Percentiles rank a stretch among this genome's conserved stretches.
These are phyloP conservation scores for Tylopilus sp. DNA, from an alignment of 768 basidiomycete species.

Conservation along the genomic window DNA sequence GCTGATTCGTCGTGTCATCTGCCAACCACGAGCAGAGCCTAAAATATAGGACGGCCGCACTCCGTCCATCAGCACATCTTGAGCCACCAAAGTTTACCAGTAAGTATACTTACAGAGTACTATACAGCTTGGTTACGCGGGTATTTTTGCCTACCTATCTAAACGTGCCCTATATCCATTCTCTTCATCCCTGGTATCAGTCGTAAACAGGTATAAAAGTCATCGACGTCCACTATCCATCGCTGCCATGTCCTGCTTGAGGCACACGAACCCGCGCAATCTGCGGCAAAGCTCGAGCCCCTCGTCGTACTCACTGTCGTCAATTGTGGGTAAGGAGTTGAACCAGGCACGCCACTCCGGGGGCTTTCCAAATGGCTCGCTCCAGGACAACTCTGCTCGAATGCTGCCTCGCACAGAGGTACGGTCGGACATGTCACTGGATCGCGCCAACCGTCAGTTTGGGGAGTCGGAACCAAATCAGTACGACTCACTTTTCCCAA, in stretches of 20 bases:
- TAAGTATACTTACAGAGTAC: conserved; percentile 20
- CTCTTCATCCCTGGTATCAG: conserved; percentile 18
- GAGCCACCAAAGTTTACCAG: not conserved
- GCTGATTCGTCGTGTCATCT: not conserved
- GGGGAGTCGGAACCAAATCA: not conserved
- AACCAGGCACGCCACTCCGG: conserved; percentile 58
- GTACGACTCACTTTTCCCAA: conserved; percentile 59
- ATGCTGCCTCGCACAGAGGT: conserved; percentile 56
- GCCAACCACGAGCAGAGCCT: not conserved
- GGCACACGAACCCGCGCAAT: conserved; percentile 54
- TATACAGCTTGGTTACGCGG: conserved; percentile 24
- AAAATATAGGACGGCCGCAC: not conserved
- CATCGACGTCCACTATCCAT: conserved; percentile 8
- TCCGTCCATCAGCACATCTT: not conserved
- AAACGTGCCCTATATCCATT: conserved; percentile 13
- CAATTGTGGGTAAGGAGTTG: conserved; percentile 20
- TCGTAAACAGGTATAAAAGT: conserved; percentile 13
- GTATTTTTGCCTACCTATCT: conserved; percentile 25
- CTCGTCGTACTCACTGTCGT: conserved; percentile 18
- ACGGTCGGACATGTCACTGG: conserved; percentile 74
- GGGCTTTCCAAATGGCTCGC: conserved; percentile 42
- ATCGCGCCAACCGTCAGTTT: conserved; percentile 8
- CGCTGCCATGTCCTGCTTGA: conserved; percentile 33
- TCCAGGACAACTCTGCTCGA: conserved; percentile 48
- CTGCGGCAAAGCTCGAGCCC: conserved; percentile 34